A percentile compares a stretch with the other conserved stretches of the same genome.
Evolutionary conservation across 306 rosid species (phyloP).

Genomic region (Vachellia collinsii): DNA sequence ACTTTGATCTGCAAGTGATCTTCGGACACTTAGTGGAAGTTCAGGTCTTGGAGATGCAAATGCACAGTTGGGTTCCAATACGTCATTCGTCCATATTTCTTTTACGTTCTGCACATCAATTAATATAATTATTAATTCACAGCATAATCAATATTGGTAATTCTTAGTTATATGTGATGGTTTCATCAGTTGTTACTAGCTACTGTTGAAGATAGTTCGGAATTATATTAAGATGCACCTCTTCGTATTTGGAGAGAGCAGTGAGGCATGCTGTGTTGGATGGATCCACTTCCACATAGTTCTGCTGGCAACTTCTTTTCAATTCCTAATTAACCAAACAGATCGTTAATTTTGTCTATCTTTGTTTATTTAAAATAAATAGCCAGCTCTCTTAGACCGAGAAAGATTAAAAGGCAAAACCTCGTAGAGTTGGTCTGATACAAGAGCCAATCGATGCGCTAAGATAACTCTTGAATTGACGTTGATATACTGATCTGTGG

Average conservation of each 20-base stretch:
- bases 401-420: constrained; percentile 4
- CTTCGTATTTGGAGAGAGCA: background rate
- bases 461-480: constrained; percentile 25
- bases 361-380: background rate
- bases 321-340: background rate
- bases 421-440: constrained; percentile 37
- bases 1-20: background rate
- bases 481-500: constrained; percentile 23
- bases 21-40: background rate
- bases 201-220: background rate
- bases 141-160: background rate
- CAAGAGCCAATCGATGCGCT: constrained; percentile 36
- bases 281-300: background rate
- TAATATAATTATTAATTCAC: background rate
- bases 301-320: background rate
- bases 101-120: constrained; percentile 3
- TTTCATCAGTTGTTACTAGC: background rate
- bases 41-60: constrained; percentile 19
- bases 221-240: background rate
- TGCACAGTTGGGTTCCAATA: constrained; percentile 27
- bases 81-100: background rate
- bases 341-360: background rate
- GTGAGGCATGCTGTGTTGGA: background rate
- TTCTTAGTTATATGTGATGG: background rate
- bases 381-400: constrained; percentile 6